phyloP scores from a whole-genome alignment of 768 basidiomycete genomes.

The Harrya chromipes region DNA sequence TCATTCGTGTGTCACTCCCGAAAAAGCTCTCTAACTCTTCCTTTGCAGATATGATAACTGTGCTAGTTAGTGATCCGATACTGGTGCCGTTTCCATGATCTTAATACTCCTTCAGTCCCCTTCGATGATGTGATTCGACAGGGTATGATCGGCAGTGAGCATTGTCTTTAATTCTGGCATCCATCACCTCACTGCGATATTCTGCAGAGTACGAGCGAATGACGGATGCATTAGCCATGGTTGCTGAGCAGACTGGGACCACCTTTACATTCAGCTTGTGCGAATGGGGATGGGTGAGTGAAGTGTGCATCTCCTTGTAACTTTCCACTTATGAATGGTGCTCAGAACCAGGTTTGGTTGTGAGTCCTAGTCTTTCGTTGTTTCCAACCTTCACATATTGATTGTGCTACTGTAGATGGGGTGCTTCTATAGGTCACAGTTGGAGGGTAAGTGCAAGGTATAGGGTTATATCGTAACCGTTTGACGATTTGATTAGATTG shows the following conservation, averaged over 20 bases:
- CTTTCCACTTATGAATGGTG: not conserved
- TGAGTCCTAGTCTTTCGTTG: constrained; percentile 38
- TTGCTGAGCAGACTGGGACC: constrained; percentile 45
- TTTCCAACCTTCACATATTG: not conserved
- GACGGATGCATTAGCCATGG: constrained; percentile 49
- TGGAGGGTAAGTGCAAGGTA: constrained; percentile 35
- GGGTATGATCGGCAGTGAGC: constrained; percentile 52
- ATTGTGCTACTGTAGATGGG: constrained; percentile 30
- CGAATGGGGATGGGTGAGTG: constrained; percentile 61
- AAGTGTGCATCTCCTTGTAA: not conserved
- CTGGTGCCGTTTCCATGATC: not conserved
- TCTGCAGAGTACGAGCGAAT: constrained; percentile 55
- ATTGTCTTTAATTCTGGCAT: not conserved
- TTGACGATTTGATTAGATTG: constrained; percentile 8
- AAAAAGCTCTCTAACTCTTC: not conserved
- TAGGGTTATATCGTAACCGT: not conserved
- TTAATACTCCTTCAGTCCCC: constrained; percentile 39
- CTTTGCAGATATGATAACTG: constrained; percentile 55
- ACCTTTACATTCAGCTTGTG: constrained; percentile 61
- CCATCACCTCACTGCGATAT: not conserved
- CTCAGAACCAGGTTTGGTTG: constrained; percentile 56
- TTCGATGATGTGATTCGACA: constrained; percentile 52
- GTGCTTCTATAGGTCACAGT: constrained; percentile 36
- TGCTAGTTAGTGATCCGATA: constrained; percentile 36
- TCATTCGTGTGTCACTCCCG: not conserved